Base-by-base conservation (phyloP, 768 basidiomycete genomes). In the Strobilomyces dryophilus region DNA sequence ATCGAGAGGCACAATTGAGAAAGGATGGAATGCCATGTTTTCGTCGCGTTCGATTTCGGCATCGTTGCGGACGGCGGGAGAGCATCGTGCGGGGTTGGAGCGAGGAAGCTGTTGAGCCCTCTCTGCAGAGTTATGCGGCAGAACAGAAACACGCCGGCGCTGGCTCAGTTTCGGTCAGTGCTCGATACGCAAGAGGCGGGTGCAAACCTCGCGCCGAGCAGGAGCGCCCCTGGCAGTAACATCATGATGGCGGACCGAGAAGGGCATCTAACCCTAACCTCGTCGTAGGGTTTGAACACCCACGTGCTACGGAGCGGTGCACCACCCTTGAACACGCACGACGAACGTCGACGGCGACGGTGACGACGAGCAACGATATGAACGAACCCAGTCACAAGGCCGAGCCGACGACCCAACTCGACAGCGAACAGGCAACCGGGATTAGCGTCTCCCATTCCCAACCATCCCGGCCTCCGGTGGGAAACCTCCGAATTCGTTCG, bases 1-100 rank as follows among this genome's bases (percentile, higher is more conserved):
- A 82, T 68, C 0, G 87, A 79, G 60, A 93, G 92, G 8, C 83
- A 66, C 1, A 71, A 73, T 40, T 84, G 72, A 0, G 89, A 76
- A 1, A 89, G 62, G 4, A 67, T 65, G 0, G 84, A 81, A 57
- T 89, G 86, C 41, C 79, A 68, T 31, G 73, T 61, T 15, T 62
- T 62, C 40, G 54, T 56, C 54, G 54, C 59, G 54, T 20, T 58
- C 42, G 45, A 45, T 34, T 55, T 68, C 17, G 57, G 51, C 47
- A 58, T 51, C 35, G 60, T 59, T 56, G 40, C 58, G 46, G 60
- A 54, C 60, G 60, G 59, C 29, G 69, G 54, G 58, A 68, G 45
- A 50, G 56, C 41, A 10, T 59, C 66, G 32, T 58, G 59, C 54
- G 63, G 39, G 52, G 69, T 29, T n/a, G 72, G 68, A 0, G 79